Conservation (phyloP, 2,329 filamentous ascomycete species). For the Bipolaris oryzae region DNA sequence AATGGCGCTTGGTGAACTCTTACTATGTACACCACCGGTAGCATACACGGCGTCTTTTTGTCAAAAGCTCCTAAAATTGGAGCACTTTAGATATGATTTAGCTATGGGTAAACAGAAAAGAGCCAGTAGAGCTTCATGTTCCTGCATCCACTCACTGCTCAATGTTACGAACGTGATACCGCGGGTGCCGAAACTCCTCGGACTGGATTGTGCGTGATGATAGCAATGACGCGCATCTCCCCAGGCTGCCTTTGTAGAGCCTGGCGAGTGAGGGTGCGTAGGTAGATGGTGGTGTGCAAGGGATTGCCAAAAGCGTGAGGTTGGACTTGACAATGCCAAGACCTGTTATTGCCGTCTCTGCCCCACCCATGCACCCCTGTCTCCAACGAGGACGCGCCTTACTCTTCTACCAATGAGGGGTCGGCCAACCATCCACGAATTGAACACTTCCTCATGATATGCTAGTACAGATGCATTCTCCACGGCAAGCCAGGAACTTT, state of each 20-base stretch:
- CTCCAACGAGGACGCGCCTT: slow-evolving; percentile 26
- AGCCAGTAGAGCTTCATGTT: slow-evolving; percentile 5
- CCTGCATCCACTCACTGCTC: background rate
- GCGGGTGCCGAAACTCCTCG: background rate
- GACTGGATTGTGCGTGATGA: background rate
- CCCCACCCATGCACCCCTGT: slow-evolving; percentile 13
- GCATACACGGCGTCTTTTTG: slow-evolving; percentile 15
- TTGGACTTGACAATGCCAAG: slow-evolving; percentile 23
- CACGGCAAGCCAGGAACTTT: background rate
- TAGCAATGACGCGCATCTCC: background rate
- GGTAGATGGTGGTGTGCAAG: slow-evolving; percentile 14
- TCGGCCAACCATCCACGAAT: slow-evolving; percentile 10
- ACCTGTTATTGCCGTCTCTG: slow-evolving; percentile 15
- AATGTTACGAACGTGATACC: background rate
- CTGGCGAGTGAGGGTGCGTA: slow-evolving; percentile 4
- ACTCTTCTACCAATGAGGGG: slow-evolving; percentile 14
- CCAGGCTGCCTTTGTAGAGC: background rate
- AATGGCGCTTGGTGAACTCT: background rate
- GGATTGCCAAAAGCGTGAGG: slow-evolving; percentile 20
- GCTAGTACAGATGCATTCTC: too few relatives aligned
- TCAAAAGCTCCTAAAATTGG: slow-evolving; percentile 2
- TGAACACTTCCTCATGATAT: background rate
- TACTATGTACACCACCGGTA: background rate
- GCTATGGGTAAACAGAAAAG: slow-evolving; percentile 11
- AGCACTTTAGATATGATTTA: slow-evolving; percentile 15